Conservation (phyloP, 2,329 filamentous ascomycete species). For the Ophiostoma piceae region DNA sequence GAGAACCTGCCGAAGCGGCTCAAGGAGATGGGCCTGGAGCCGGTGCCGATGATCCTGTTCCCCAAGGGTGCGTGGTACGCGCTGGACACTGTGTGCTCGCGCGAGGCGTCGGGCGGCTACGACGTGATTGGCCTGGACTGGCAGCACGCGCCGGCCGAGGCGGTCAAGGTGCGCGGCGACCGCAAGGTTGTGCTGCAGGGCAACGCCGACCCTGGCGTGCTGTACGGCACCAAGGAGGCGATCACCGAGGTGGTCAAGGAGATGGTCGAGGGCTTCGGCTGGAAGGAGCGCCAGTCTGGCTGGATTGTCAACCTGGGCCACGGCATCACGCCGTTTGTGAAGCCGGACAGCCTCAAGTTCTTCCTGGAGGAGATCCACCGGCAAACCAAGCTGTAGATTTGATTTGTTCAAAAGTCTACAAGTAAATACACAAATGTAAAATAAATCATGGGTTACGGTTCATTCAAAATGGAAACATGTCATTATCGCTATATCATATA, state of each 20-base stretch:
- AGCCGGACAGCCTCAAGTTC: constrained; percentile 87
- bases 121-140: constrained; percentile 93
- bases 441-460: background rate
- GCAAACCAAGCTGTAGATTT: constrained; percentile 42
- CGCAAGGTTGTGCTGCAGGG: constrained; percentile 78
- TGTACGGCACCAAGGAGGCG: constrained; percentile 76
- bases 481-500: background rate
- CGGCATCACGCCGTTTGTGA: constrained; percentile 89
- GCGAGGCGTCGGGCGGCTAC: constrained; percentile 53
- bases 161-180: constrained; percentile 71
- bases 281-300: constrained; percentile 69
- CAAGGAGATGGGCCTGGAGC: constrained; percentile 66
- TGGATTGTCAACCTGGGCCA: constrained; percentile 98
- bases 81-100: constrained; percentile 76
- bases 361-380: constrained; percentile 91
- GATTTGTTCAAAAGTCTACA: background rate
- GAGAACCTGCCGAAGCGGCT: constrained; percentile 70
- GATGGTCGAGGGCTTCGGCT: constrained; percentile 81
- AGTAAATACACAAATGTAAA: constrained; percentile 3
- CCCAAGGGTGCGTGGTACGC: constrained; percentile 97
- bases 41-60: constrained; percentile 95
- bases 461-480: background rate
- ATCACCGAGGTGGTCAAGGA: constrained; percentile 78
- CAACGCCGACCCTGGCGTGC: constrained; percentile 87
- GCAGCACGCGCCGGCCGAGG: constrained; percentile 82